Base-by-base conservation (phyloP, 768 basidiomycete species). In the Coprinopsis strossmayeri region DNA sequence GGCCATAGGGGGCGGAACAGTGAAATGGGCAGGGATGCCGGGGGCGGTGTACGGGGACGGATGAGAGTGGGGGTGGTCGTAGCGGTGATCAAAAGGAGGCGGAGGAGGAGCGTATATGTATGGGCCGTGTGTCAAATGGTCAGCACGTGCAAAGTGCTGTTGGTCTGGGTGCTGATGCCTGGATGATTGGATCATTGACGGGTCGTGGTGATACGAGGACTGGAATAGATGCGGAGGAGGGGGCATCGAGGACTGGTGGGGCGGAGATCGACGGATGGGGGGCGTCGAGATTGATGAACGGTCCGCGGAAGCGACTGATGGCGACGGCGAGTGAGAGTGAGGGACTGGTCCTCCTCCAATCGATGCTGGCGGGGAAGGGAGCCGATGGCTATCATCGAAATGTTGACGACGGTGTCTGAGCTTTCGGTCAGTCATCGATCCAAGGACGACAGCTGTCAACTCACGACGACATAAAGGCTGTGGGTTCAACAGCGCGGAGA, bases 301-400 rank as follows among this genome's bases (percentile, higher is more conserved):
- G 67, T 82, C 81, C 28, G 76, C 67, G 0, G 79, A 79, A 37
- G 78, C 78, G 28, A 76, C 71, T 9, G 78, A 81, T 28, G 78
- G 66, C 4, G 81, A 77, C 34, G 83, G 81, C 0, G 83, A 84
- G 58, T 79, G 77, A 21, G 79, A 66, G 52, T 52, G 51, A 17
- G 56, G 51, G 50, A 57, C 52, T 48, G 53, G n/a, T n/a, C n/a
- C n/a, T n/a, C n/a, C n/a, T n/a, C n/a, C 53, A 26, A 55, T 49
- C 69, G 64, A 61, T 69, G 66, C 60, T 25, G 67, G 62, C 18
- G 65, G 58, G 10, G 61, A 57, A n/a, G 61, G 73, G 18, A 63
- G 59, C 45, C 64, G 66, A 49, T 64, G 51, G 54, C 59, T 61
- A 53, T 70, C 61, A 55, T 72, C 72, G 61, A 73, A 71, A 41